Base-by-base conservation (phyloP, 2,329 filamentous ascomycete genomes). In the Scedosporium dehoogii region DNA sequence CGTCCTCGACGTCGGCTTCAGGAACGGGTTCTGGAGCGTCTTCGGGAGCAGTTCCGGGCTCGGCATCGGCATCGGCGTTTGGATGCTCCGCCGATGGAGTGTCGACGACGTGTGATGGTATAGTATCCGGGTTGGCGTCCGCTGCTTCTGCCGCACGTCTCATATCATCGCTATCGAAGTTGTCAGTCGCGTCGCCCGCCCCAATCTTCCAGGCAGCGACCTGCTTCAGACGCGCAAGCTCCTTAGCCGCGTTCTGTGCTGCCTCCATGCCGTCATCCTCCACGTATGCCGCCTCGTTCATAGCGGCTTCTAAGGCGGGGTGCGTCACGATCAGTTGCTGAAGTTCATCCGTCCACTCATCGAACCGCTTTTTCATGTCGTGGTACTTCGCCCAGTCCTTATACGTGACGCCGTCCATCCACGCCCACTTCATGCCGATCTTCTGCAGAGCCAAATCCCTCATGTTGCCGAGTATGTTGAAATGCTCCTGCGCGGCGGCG, bases 311-410 rank as follows among this genome's bases (percentile, higher is more conserved):
- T 12, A 97, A 79, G 27, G 84, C 86, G 7, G 88, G 84, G 71
- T 97, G 90, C 3, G 85, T 82, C 64, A 88, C 82, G 46, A 91
- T 89, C 61, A 92, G 83, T 63, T 86, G 80, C 71, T 91, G 87
- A 58, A 99, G 86, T 67, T 96, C 90, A 42, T 85, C 81, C 62
- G 90, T 88, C 92, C 93, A 97, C 69, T 91, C 85, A 58, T 88
- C 87, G 60, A 97, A 90, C 12, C 89, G 88, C 61, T 83, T 85
- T 77, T 90, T 96, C 63, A 99, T 80, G 64, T 90, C 85, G 73
- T 97, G 92, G 71, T 96, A 99, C 73, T 93, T 94, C 64, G 88
- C 85, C 94, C 94, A 99, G 73, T 99, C 92, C 73, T 96, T 92
- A 80, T 99, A 97, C 1, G 93, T 96, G 65, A 99, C 85, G 38